These are phyloP conservation scores for Urochloa ruziziensis DNA, from an alignment of 176 grass and related monocot species.

Conservation along the genomic window DNA sequence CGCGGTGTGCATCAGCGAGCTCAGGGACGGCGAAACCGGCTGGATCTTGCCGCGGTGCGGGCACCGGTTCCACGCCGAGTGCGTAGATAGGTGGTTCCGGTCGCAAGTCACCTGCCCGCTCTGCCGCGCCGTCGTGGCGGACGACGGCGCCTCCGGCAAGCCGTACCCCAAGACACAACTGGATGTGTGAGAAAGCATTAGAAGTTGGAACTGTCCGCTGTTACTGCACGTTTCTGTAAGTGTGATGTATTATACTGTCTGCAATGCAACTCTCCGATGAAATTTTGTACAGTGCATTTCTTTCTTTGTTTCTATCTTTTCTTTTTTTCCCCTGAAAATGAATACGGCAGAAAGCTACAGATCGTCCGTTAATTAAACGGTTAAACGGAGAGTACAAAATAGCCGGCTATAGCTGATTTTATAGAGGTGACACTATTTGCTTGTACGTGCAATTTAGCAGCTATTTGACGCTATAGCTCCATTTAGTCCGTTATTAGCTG, in stretches of 20 bases:
- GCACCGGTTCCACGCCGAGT: constrained; percentile 51
- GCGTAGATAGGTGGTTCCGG: constrained; percentile 64
- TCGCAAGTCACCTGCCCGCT: constrained; percentile 45
- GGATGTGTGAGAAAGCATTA: neutral
- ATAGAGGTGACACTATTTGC: no score
- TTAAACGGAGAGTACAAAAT: neutral
- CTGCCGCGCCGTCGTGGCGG: constrained; percentile 37
- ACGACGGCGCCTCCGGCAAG: constrained; percentile 3
- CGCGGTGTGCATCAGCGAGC: constrained; percentile 58
- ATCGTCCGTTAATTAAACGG: no score
- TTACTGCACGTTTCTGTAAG: neutral
- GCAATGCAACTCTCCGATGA: neutral
- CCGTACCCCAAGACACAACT: neutral
- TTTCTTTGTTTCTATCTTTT: neutral
- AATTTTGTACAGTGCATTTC: neutral
- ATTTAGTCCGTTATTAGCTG: no score
- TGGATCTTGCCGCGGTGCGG: constrained; percentile 53
- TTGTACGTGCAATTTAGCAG: no score
- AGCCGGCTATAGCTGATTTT: no score
- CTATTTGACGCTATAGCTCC: no score
- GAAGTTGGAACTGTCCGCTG: neutral
- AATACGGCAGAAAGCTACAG: neutral
- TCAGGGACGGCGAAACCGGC: constrained; percentile 36
- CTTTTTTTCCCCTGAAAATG: neutral
- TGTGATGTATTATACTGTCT: neutral